These are phyloP conservation scores for Phytophthora citrophthora DNA, from an alignment of 352 stramenopile genomes.

Conservation along the genomic window DNA sequence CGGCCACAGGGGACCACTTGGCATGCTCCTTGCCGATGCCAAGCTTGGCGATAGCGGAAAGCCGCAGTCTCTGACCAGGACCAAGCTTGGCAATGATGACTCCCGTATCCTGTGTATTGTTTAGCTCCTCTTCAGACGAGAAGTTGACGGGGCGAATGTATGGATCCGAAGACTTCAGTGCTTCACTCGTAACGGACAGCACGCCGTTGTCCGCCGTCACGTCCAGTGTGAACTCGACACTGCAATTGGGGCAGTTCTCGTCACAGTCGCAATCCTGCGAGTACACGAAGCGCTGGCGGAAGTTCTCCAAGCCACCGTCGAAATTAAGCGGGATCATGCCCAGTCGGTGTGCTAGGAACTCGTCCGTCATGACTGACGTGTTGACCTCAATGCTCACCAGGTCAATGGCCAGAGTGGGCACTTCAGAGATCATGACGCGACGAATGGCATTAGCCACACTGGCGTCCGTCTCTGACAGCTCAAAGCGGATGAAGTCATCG, in stretches of 20 bases:
- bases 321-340: constrained; percentile 97
- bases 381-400: constrained; percentile 98
- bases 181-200: constrained; percentile 76
- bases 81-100: constrained; percentile 98
- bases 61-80: constrained; percentile 93
- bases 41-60: constrained; percentile 94
- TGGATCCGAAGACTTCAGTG: constrained; percentile 83
- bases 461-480: constrained; percentile 96
- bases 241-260: constrained; percentile 96
- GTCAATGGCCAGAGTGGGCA: constrained; percentile 98
- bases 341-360: constrained; percentile 98
- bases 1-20: constrained; percentile 97
- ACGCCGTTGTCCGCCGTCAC: constrained; percentile 82
- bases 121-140: constrained; percentile 89
- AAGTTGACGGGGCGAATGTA: constrained; percentile 90
- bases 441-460: constrained; percentile 97
- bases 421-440: constrained; percentile 97
- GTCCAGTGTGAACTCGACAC: constrained; percentile 97
- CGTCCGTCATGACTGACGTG: constrained; percentile 97
- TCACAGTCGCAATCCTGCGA: constrained; percentile 93
- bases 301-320: constrained; percentile 86
- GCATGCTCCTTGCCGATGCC: constrained; percentile 97
- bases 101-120: constrained; percentile 95
- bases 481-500: constrained; percentile 97
- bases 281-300: constrained; percentile 92